These are phyloP conservation scores for Leccinum fallax DNA, from an alignment of 1,284 basidiomycete species.

Conservation along the genomic window DNA sequence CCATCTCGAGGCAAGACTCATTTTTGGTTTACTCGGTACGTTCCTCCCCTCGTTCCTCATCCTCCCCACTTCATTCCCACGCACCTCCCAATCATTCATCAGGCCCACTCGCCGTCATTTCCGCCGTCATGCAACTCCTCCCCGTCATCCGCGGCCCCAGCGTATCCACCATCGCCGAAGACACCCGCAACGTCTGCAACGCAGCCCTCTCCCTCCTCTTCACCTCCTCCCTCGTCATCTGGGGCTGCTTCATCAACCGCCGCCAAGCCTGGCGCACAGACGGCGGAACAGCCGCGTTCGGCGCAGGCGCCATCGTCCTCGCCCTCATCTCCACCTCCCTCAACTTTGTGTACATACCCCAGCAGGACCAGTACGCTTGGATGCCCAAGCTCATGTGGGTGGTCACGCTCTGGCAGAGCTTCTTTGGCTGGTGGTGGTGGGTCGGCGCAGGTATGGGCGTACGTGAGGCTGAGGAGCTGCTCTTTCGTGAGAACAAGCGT, in stretches of 20 bases:
- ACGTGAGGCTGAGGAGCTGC: constrained; percentile 61
- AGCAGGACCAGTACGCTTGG: constrained; percentile 84
- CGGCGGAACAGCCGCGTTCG: constrained; percentile 95
- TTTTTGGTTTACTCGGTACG: constrained; percentile 81
- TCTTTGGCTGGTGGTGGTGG: constrained; percentile 97
- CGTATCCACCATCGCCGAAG: constrained; percentile 67
- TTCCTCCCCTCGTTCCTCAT: neutral
- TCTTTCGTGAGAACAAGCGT: constrained; percentile 60
- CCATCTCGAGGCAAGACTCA: constrained; percentile 85
- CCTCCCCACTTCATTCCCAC: neutral
- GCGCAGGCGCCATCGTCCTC: constrained; percentile 76
- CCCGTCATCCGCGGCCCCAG: constrained; percentile 55
- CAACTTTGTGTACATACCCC: constrained; percentile 85
- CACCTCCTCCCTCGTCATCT: constrained; percentile 86
- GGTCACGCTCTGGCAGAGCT: constrained; percentile 90
- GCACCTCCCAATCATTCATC: neutral
- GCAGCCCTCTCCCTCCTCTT: constrained; percentile 94
- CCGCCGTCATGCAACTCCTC: constrained; percentile 85
- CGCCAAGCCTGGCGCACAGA: constrained; percentile 93
- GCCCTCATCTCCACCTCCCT: constrained; percentile 81
- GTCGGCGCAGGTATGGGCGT: constrained; percentile 85
- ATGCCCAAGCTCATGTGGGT: constrained; percentile 84
- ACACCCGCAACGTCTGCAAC: constrained; percentile 93
- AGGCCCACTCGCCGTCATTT: constrained; percentile 86
- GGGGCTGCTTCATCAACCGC: constrained; percentile 92